Percentiles rank a stretch among this genome's conserved stretches.
These are phyloP conservation scores for Jatropha curcas DNA, from an alignment of 345 rosid genomes.

Conservation along the genomic window DNA sequence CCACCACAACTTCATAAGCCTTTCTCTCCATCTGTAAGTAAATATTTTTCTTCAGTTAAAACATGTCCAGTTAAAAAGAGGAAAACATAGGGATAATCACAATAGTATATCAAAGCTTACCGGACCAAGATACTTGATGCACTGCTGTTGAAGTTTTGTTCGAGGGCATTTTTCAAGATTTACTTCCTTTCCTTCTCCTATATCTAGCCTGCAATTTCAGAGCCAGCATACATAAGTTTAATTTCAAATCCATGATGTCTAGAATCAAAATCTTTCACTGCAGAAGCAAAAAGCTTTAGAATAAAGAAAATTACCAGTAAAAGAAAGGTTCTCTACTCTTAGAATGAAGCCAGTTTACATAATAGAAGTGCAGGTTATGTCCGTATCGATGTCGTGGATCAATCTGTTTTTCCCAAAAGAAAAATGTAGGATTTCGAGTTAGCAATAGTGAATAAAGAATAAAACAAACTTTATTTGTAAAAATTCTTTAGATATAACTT, in stretches of 20 bases:
- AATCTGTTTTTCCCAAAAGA: constrained; percentile 46
- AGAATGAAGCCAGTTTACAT: constrained; percentile 70
- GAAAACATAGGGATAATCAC: neutral
- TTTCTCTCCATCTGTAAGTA: constrained; percentile 72
- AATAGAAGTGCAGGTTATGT: constrained; percentile 84
- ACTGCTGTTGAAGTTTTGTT: constrained; percentile 72
- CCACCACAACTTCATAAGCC: constrained; percentile 71
- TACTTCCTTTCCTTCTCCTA: constrained; percentile 91
- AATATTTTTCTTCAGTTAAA: constrained; percentile 10
- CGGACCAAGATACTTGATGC: constrained; percentile 96
- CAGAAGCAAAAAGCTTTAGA: neutral
- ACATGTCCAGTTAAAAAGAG: neutral
- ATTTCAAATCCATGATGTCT: constrained; percentile 15
- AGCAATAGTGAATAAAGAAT: constrained; percentile 12
- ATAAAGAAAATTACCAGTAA: constrained; percentile 68
- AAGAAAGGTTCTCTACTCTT: constrained; percentile 96
- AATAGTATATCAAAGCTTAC: constrained; percentile 39
- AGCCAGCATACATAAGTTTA: constrained; percentile 13
- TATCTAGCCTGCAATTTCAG: constrained; percentile 72
- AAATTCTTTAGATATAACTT: constrained; percentile 27
- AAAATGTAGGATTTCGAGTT: constrained; percentile 15
- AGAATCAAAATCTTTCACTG: constrained; percentile 10
- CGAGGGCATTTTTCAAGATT: constrained; percentile 77
- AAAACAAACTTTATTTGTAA: neutral
- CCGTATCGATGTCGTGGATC: constrained; percentile 97